Percentiles rank a stretch among this genome's conserved stretches.
Evolutionary conservation across 257 asterid species (phyloP).

Genomic region (Solanum gandarillasii): DNA sequence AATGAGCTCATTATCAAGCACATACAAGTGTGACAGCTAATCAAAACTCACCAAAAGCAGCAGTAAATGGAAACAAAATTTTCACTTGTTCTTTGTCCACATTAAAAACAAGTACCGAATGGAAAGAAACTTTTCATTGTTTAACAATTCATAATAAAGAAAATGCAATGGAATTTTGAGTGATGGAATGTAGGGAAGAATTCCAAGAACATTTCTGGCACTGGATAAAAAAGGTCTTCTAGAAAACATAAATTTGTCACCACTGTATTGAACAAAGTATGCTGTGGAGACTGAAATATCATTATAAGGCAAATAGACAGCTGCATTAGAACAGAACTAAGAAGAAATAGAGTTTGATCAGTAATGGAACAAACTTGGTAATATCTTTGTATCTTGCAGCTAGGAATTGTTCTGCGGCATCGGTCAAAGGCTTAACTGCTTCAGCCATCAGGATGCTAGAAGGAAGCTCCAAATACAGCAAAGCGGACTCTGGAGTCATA

Average conservation of each 20-base stretch:
- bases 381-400: conserved; percentile 75
- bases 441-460: conserved; percentile 81
- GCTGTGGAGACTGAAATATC: background rate
- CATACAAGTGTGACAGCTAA: background rate
- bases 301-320: background rate
- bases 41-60: background rate
- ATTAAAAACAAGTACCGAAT: background rate
- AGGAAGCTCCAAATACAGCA: conserved; percentile 86
- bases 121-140: background rate
- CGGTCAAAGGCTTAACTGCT: conserved; percentile 90
- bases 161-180: background rate
- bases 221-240: background rate
- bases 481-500: conserved; percentile 83
- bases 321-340: background rate
- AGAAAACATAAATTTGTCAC: background rate
- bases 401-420: conserved; percentile 77
- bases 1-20: background rate
- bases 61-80: background rate
- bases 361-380: conserved; percentile 46
- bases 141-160: background rate
- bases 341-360: background rate
- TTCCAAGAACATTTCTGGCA: background rate
- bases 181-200: background rate
- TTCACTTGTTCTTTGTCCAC: background rate
- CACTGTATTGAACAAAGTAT: background rate